Evolutionary conservation across 2,329 filamentous ascomycete species (phyloP), one percentile per base, ranked within the genome.

Genomic region (Ceratocystis cacaofunesta): DNA sequence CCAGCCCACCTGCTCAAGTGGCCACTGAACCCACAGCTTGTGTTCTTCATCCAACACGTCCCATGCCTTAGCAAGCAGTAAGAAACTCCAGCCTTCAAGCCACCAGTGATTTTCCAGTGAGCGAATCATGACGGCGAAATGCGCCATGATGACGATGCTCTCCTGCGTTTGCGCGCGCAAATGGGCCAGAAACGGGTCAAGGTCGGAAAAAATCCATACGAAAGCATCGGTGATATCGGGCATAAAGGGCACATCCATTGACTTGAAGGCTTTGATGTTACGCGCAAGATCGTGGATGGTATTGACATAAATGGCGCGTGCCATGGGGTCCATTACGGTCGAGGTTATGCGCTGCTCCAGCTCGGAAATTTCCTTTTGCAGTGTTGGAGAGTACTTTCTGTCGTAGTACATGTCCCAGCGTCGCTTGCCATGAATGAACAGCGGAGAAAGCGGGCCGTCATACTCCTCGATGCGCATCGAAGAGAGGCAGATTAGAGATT

Each of bases 161-260:
- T 71, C 71, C 65, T 72, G 72, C 30, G 68, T 69, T 36, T 68
- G 70, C 17, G 69, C 68, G 3, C 68, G 66, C 12, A 77, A 66
- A 46, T 76, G 69, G 12, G 71, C 69, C 10, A 77, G 67, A 28
- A 75, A 74, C 3, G 72, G 72, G 65, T 75, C 72, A 3, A 72
- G 70, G 10, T 76, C 70, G 22, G 67, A 65, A 69, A 75, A 77
- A 50, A 77, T 70, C 75, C 75, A 78, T 3, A 74, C 69, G 64
- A 77, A 76, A 1, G 75, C 70, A 65, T 77, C 76, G 1, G 72
- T 70, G n/a, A 73, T 69, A 55, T 77, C 76, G 1, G 66, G 63
- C 22, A 65, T 57, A 43, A 19, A 65, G 15, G 52, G 44, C 60
- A 65, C 46, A 17, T 65, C 63, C n/a, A 55, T 28, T 17, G 61